Percentiles rank a stretch among this genome's conserved stretches.
These are phyloP conservation scores for Galerina sulciceps DNA, from an alignment of 768 basidiomycete genomes.

Conservation along the genomic window DNA sequence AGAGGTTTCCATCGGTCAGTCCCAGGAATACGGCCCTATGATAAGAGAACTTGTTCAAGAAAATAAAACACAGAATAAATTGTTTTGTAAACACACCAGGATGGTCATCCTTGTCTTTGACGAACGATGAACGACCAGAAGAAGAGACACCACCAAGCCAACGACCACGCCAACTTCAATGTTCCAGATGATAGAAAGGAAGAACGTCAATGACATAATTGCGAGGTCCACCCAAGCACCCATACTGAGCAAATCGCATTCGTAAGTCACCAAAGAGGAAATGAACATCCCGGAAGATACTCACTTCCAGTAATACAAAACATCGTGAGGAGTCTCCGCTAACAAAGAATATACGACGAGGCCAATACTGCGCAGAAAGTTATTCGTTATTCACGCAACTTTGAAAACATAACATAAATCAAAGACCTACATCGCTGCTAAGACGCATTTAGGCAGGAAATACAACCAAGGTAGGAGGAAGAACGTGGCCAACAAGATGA, in stretches of 20 bases:
- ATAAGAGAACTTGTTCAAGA: background rate
- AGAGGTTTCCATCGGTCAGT: slow-evolving; percentile 91
- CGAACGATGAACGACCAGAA: slow-evolving; percentile 89
- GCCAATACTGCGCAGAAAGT: slow-evolving; percentile 61
- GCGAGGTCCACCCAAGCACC: slow-evolving; percentile 90
- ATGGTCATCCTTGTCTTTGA: slow-evolving; percentile 92
- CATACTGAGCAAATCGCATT: slow-evolving; percentile 54
- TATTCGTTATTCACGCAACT: background rate
- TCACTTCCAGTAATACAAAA: slow-evolving; percentile 83
- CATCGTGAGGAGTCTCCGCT: slow-evolving; percentile 85
- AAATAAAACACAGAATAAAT: background rate
- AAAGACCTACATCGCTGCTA: slow-evolving; percentile 78
- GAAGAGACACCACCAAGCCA: slow-evolving; percentile 83
- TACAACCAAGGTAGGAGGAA: slow-evolving; percentile 87
- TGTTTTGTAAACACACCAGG: slow-evolving; percentile 52
- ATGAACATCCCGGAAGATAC: background rate
- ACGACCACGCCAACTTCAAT: slow-evolving; percentile 94
- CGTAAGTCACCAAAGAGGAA: background rate
- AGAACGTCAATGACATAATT: slow-evolving; percentile 88
- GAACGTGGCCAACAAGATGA: slow-evolving; percentile 85
- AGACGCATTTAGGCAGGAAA: slow-evolving; percentile 87
- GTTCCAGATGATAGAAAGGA: slow-evolving; percentile 86
- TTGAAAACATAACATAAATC: background rate
- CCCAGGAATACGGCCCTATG: slow-evolving; percentile 83
- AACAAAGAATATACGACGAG: slow-evolving; percentile 86